Base-by-base conservation (phyloP, 768 basidiomycete genomes). In the Crassisporium funariophilum region DNA sequence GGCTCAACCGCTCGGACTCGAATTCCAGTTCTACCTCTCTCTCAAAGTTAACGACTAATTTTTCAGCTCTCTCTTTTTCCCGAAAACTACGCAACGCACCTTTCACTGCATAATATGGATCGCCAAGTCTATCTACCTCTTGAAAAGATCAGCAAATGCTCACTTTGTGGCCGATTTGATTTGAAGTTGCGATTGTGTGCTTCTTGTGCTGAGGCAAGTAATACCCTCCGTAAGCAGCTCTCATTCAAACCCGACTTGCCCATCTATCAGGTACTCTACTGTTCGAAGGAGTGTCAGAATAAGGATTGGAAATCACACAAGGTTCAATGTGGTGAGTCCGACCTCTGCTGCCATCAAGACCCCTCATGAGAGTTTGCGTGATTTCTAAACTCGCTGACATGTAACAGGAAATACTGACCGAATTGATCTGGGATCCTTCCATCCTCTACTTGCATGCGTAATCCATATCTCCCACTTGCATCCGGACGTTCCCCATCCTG, bases 391-490 rank as follows among this genome's bases (percentile, higher is more conserved):
- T 5, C 4, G 8, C 6, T 27, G n/a, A n/a, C n/a, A n/a, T 17
- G 16, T 44, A 8, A 2, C 20, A 69, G 67, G 66, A 5, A 66
- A 66, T 52, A 73, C 68, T 3, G 68, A 70, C 44, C 51, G 62
- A 16, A 61, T 73, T 12, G 64, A 70, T 21, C 49, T 74, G 3
- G 43, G 47, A 5, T 38, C 50, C 2, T 71, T 70, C 42, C 62
- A 67, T 64, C 68, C 68, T 0, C 48, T 69, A 40, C 45, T 72
- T 12, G 66, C 65, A 8, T 52, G 45, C 35, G 54, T 67, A 2
- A 50, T 59, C 13, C 62, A 66, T 12, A 37, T 45, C 3, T 44
- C 46, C n/a, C 61, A 59, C 15, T 9, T 44, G 0, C 50, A 60
- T 40, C 31, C 40, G 40, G 41, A 57, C 48, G 53, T 39, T 24